These are phyloP conservation scores for Leptodontidium sp. DNA, from an alignment of 2,329 filamentous ascomycete species.

Conservation along the genomic window DNA sequence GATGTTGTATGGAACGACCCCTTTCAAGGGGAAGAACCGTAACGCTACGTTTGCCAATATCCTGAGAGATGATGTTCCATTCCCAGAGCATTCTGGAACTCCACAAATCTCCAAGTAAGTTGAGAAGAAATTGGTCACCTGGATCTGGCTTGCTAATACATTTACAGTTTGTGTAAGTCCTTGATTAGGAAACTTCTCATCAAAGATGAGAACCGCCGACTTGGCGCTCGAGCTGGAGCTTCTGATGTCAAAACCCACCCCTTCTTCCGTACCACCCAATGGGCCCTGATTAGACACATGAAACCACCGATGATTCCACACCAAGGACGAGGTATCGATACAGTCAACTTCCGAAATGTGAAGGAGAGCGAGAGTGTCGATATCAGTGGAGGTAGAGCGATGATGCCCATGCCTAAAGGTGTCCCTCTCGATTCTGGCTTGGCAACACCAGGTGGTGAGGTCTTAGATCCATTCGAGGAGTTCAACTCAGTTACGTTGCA, in stretches of 20 bases:
- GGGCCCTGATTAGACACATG: slow-evolving; percentile 96
- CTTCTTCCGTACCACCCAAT: slow-evolving; percentile 95
- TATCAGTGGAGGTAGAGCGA: slow-evolving; percentile 65
- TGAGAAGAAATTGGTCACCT: neutral
- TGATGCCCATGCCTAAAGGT: slow-evolving; percentile 66
- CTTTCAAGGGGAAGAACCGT: slow-evolving; percentile 99
- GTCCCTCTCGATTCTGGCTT: slow-evolving; percentile 88
- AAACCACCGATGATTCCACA: slow-evolving; percentile 97
- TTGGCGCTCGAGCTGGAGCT: slow-evolving; percentile 92
- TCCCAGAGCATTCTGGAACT: slow-evolving; percentile 85
- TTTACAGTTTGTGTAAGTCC: slow-evolving; percentile 86
- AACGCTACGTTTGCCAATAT: slow-evolving; percentile 99
- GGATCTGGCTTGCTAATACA: slow-evolving; percentile 45
- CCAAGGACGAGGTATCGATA: slow-evolving; percentile 89
- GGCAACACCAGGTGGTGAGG: slow-evolving; percentile 82
- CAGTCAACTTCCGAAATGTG: slow-evolving; percentile 96
- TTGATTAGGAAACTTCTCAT: slow-evolving; percentile 95
- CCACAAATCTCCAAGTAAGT: slow-evolving; percentile 93
- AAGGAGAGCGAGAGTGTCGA: slow-evolving; percentile 98
- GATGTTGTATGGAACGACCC: slow-evolving; percentile 98
- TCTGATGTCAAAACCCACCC: slow-evolving; percentile 96
- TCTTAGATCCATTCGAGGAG: slow-evolving; percentile 92
- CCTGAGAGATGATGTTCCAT: slow-evolving; percentile 91
- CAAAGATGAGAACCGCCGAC: slow-evolving; percentile 93
- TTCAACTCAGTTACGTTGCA: slow-evolving; percentile 98